A percentile compares a stretch with the other conserved stretches of the same genome.
Conservation (phyloP, 2,329 filamentous ascomycete genomes). For the Sporothrix mexicana region DNA sequence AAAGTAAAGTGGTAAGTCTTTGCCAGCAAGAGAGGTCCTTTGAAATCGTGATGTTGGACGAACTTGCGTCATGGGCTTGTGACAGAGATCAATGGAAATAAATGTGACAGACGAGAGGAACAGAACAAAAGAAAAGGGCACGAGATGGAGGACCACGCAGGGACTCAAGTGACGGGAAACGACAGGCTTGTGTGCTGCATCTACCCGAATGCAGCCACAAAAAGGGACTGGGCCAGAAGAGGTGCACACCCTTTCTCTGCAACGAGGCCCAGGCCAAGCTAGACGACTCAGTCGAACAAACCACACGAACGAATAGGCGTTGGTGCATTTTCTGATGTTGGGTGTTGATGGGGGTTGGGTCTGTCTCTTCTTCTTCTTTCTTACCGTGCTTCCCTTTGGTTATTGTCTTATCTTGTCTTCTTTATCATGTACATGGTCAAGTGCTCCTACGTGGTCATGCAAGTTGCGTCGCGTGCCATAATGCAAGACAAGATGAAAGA, state of each 20-base stretch:
- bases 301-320: neutral
- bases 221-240: neutral
- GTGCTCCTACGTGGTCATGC: conserved; percentile 10
- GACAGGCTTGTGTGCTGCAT: conserved; percentile 22
- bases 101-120: neutral
- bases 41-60: neutral
- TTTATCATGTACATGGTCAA: conserved; percentile 13
- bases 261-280: neutral
- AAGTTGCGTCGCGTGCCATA: conserved; percentile 22
- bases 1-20: too few species aligned
- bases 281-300: neutral
- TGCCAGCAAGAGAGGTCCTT: neutral
- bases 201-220: conserved; percentile 20
- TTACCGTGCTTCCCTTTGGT: neutral
- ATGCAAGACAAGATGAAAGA: neutral
- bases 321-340: too few species aligned
- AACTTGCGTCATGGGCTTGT: conserved; percentile 1
- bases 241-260: neutral
- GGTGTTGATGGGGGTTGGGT: neutral
- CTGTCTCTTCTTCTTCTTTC: neutral
- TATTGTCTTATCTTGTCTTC: conserved; percentile 10
- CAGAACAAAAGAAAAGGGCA: neutral
- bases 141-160: neutral
- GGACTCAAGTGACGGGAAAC: conserved; percentile 14
- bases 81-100: neutral